Evolutionary conservation across 371 early-diverging fungal genomes (phyloP), one percentile per base, ranked within the genome.

Genomic region (Mortierella sp.): DNA sequence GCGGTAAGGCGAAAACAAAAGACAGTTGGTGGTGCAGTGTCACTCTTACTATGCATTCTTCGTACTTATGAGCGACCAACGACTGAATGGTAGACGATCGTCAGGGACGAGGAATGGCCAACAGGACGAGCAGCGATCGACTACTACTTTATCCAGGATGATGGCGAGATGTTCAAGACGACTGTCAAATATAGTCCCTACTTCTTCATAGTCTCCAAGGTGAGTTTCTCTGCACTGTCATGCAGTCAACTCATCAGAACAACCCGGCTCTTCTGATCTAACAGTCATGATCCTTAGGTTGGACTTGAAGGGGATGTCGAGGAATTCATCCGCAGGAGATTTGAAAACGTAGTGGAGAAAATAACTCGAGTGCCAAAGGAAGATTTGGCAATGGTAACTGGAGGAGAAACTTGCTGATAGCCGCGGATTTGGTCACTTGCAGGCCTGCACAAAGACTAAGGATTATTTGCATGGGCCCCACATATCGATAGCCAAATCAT

Each of bases 111-210:
- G 7, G 90, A 93, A 43, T 87, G 90, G 87, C 81, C 86, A 14
- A 70, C 79, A n/a, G 93, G 92, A 23, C 83, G 89, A 63, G 80
- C 95, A 0, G 98, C 90, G 0, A 91, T 96, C 2, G 95, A 98
- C 74, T 91, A 90, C 51, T 98, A 96, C 71, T 98, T 98, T 72
- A 80, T 97, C 27, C 90, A 93, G 54, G 95, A 94, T 41, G 95
- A 94, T 59, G 96, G 96, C 16, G 86, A 85, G 27, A 88, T 90
- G 13, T 98, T 98, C 84, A 98, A 95, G 70, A 83, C 90, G 23
- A 95, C 96, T 4, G 39, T 95, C 14, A 47, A 87, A 9, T 95
- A 92, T 78, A 87, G 89, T 50, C 98, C 99, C 0, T 98, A 98
- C 81, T 95, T 98, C 54, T 94, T 84, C 55, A 84, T 98, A 47